phyloP scores from a whole-genome alignment of 768 basidiomycete genomes.

The Tremella fuciformis region DNA sequence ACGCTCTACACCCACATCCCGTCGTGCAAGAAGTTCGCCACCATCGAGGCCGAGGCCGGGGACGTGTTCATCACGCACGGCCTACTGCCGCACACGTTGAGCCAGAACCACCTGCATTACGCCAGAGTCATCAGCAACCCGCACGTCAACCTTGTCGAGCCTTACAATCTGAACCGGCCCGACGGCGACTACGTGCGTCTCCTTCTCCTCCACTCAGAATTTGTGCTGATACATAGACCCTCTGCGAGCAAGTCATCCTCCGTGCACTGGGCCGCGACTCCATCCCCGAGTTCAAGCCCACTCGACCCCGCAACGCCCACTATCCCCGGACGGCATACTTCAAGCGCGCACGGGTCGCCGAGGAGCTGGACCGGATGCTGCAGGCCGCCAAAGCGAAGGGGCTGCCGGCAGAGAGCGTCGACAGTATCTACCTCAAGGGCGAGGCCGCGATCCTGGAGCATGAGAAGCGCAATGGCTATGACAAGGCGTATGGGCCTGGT shows the following conservation, averaged over 20 bases:
- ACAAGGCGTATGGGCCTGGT: constrained; percentile 10
- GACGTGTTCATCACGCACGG: constrained; percentile 32
- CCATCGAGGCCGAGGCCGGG: constrained; percentile 28
- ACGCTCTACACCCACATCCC: constrained; percentile 14
- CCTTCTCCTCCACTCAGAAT: neutral
- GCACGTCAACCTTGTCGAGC: constrained; percentile 26
- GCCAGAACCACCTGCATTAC: constrained; percentile 30
- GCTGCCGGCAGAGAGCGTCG: constrained; percentile 12
- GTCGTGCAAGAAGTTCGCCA: constrained; percentile 18
- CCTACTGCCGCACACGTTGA: constrained; percentile 20
- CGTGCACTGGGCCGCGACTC: constrained; percentile 15
- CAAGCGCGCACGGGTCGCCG: constrained; percentile 15
- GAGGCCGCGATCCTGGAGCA: constrained; percentile 13
- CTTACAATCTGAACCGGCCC: constrained; percentile 29
- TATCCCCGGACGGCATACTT: constrained; percentile 29
- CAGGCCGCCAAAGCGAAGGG: constrained; percentile 17
- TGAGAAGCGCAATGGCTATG: constrained; percentile 18
- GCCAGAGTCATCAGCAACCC: constrained; percentile 38
- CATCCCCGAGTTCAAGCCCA: constrained; percentile 11
- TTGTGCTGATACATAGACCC: constrained; percentile 15
- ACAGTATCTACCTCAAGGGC: constrained; percentile 23
- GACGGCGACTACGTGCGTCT: constrained; percentile 29
- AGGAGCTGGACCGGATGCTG: constrained; percentile 28
- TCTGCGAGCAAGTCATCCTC: constrained; percentile 32
- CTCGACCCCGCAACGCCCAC: constrained; percentile 16